Evolutionary conservation across 768 basidiomycete genomes (phyloP).

Genomic region (Rickenella mellea): DNA sequence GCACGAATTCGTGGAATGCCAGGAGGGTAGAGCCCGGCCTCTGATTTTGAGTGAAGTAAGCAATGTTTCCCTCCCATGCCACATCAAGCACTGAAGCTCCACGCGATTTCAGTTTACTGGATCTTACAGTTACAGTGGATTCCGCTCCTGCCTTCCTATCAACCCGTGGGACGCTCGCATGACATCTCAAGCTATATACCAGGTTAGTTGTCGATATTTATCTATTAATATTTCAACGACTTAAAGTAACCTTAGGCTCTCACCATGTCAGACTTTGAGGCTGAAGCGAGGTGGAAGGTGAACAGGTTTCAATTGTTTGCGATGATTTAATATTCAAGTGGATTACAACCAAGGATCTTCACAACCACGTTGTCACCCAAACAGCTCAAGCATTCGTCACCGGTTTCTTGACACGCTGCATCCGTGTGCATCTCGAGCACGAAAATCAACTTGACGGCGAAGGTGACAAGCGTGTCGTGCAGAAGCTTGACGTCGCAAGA

Average conservation of each 20-base stretch:
- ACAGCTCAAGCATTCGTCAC: constrained; percentile 79
- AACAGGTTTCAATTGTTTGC: constrained; percentile 11
- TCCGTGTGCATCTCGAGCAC: constrained; percentile 69
- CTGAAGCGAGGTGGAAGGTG: constrained; percentile 65
- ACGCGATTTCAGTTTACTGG: constrained; percentile 63
- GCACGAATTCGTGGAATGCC: constrained; percentile 82
- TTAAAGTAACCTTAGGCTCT: constrained; percentile 36
- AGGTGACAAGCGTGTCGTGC: constrained; percentile 20
- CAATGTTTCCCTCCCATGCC: constrained; percentile 1
- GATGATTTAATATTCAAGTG: background rate
- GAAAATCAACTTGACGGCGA: constrained; percentile 8
- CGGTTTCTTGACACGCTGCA: constrained; percentile 65
- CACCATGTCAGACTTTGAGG: constrained; percentile 70
- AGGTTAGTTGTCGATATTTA: constrained; percentile 15
- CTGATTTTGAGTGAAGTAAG: constrained; percentile 72
- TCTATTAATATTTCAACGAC: background rate
- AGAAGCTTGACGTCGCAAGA: constrained; percentile 32
- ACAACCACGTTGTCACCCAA: constrained; percentile 79
- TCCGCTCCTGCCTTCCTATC: constrained; percentile 76
- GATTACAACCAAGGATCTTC: constrained; percentile 44
- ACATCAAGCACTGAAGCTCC: background rate
- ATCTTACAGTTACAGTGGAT: constrained; percentile 78
- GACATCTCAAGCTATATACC: constrained; percentile 73
- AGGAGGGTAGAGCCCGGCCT: constrained; percentile 56
- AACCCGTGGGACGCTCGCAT: constrained; percentile 81